Percentiles rank a stretch among this genome's conserved stretches.
These are phyloP conservation scores for Melanomma pulvis-pyrius DNA, from an alignment of 495 filamentous ascomycete species.

Conservation along the genomic window DNA sequence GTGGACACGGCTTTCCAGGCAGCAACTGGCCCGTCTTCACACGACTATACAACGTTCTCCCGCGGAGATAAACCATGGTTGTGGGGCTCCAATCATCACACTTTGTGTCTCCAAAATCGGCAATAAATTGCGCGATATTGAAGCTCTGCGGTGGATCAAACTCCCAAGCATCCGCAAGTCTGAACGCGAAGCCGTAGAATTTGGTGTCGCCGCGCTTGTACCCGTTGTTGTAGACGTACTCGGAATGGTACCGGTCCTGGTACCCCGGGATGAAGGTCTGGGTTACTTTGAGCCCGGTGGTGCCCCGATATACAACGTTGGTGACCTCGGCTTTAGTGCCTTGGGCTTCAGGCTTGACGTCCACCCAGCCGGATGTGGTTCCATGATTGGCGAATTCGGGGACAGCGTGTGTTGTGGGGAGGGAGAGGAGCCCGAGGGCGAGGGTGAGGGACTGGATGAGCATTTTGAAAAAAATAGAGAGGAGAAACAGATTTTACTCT, in stretches of 20 bases:
- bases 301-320: conserved; percentile 47
- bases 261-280: conserved; percentile 55
- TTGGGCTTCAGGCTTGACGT: conserved; percentile 48
- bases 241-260: conserved; percentile 59
- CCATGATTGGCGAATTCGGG: conserved; percentile 57
- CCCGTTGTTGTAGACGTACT: conserved; percentile 52
- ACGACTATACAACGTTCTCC: conserved; percentile 52
- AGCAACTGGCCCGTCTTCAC: conserved; percentile 54
- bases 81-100: conserved; percentile 59
- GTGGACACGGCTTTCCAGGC: conserved; percentile 44
- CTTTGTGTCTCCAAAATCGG: conserved; percentile 52
- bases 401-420: conserved; percentile 33
- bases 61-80: conserved; percentile 57
- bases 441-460: not conserved
- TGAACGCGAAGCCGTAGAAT: conserved; percentile 61
- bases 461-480: not conserved
- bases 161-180: conserved; percentile 55
- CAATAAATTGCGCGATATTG: conserved; percentile 62
- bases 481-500: not conserved
- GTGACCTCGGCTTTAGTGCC: conserved; percentile 55
- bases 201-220: conserved; percentile 55
- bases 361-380: conserved; percentile 54
- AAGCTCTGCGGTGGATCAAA: conserved; percentile 53
- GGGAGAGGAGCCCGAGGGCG: not conserved
- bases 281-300: conserved; percentile 56